Conservation (phyloP, 2,329 filamentous ascomycete genomes). For the Hypocreales sp. region DNA sequence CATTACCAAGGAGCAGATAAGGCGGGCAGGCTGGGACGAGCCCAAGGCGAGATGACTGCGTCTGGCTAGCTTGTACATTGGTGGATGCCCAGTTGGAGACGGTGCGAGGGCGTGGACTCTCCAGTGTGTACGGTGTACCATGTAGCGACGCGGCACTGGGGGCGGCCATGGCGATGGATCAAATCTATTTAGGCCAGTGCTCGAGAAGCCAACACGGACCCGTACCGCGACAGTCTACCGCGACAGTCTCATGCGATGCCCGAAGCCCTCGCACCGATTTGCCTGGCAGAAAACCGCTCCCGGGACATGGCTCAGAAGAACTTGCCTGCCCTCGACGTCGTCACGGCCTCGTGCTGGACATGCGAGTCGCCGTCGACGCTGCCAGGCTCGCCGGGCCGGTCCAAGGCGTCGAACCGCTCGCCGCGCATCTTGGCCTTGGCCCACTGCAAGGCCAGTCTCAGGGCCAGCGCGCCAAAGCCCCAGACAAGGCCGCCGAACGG, state of each 20-base stretch:
- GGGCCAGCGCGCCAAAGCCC: constrained; percentile 45
- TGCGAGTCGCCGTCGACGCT: constrained; percentile 5
- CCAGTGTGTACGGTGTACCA: no score
- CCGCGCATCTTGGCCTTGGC: constrained; percentile 40
- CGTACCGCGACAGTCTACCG: no score
- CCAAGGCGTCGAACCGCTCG: constrained; percentile 49
- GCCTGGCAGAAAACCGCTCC: no score
- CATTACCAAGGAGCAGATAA: constrained; percentile 16
- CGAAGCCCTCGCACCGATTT: no score
- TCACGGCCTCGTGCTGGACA: constrained; percentile 13
- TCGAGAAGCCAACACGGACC: no score
- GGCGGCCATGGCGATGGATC: no score
- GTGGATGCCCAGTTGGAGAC: no score
- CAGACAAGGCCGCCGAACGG: constrained; percentile 62
- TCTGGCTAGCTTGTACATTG: no score
- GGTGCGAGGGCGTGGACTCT: no score
- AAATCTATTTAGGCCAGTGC: no score
- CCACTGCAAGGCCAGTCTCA: constrained; percentile 46
- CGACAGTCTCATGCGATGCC: no score
- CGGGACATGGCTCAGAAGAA: neutral
- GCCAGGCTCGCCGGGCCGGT: constrained; percentile 27
- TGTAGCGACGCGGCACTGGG: no score
- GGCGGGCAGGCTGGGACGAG: constrained; percentile 16
- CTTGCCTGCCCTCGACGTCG: constrained; percentile 9
- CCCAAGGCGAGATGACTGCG: constrained; percentile 2